Evolutionary conservation across 192 early-diverging fungal genomes (phyloP).

Genomic region (Gaertneriomyces semiglobifer): DNA sequence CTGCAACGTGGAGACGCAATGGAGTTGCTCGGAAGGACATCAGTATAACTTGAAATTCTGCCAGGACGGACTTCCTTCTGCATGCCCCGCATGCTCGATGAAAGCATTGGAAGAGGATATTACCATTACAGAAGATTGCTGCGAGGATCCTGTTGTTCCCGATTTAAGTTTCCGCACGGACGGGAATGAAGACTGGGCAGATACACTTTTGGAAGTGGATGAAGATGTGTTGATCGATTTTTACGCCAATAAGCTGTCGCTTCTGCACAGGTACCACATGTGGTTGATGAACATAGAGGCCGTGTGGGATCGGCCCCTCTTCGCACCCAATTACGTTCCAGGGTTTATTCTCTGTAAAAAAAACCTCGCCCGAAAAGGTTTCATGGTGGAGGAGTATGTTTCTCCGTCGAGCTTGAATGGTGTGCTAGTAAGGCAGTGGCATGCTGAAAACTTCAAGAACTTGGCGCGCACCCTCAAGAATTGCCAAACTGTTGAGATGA

Average conservation of each 20-base stretch:
- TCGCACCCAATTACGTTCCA: conserved; percentile 1
- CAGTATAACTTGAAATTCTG: conserved; percentile 12
- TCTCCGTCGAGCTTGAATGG: conserved; percentile 13
- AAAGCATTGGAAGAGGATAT: conserved; percentile 15
- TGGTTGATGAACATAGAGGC: conserved; percentile 4
- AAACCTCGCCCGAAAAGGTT: not conserved
- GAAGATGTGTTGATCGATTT: not conserved
- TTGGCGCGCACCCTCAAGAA: conserved; percentile 4
- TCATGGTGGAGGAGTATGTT: not conserved
- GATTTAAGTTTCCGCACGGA: not conserved
- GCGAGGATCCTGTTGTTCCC: not conserved
- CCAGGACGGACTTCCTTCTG: conserved; percentile 19
- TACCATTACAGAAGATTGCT: not conserved
- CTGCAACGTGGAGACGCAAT: conserved; percentile 11
- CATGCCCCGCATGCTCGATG: conserved; percentile 21
- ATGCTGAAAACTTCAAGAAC: not conserved
- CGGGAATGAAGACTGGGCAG: not conserved
- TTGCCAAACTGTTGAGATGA: not conserved
- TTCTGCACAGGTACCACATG: conserved; percentile 6
- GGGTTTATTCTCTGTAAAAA: conserved; percentile 4
- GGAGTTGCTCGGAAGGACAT: conserved; percentile 22
- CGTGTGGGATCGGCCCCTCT: conserved; percentile 17
- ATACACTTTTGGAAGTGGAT: not conserved
- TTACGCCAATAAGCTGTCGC: conserved; percentile 8
- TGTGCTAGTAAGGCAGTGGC: conserved; percentile 7